phyloP scores from a whole-genome alignment of 495 filamentous ascomycete species.

The Penicillium nucicola region DNA sequence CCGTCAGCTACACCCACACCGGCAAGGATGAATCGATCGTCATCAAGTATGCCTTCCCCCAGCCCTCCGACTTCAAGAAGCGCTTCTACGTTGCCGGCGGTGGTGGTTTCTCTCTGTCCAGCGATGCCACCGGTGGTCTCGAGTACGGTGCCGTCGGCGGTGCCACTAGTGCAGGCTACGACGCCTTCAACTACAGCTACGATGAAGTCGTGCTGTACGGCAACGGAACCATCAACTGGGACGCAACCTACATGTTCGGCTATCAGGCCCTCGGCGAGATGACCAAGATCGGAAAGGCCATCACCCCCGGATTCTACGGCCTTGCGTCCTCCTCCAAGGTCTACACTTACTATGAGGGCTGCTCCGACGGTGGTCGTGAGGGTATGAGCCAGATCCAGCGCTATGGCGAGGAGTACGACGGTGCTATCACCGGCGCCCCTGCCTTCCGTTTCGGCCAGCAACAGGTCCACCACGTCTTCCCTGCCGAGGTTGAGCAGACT shows the following conservation, averaged over 20 bases:
- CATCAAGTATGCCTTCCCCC: conserved; percentile 32
- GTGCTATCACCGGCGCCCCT: conserved; percentile 47
- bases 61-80: conserved; percentile 32
- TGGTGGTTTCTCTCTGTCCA: conserved; percentile 28
- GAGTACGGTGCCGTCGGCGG: conserved; percentile 37
- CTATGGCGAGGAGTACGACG: conserved; percentile 49
- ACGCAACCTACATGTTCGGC: conserved; percentile 41
- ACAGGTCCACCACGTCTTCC: conserved; percentile 48
- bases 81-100: conserved; percentile 39
- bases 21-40: conserved; percentile 29
- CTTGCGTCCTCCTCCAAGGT: conserved; percentile 23
- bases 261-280: conserved; percentile 43
- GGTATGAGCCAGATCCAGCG: conserved; percentile 51
- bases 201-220: conserved; percentile 35
- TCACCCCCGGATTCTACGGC: conserved; percentile 34
- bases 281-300: conserved; percentile 31
- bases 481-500: conserved; percentile 42
- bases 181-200: conserved; percentile 30
- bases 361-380: conserved; percentile 37
- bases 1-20: conserved; percentile 32
- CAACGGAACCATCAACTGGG: conserved; percentile 44
- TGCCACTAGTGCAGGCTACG: conserved; percentile 38
- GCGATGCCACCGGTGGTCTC: conserved; percentile 32
- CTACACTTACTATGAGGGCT: conserved; percentile 39
- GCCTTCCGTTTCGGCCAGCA: conserved; percentile 50